Conservation (phyloP, 306 rosid genomes). For the Pyrus communis region DNA sequence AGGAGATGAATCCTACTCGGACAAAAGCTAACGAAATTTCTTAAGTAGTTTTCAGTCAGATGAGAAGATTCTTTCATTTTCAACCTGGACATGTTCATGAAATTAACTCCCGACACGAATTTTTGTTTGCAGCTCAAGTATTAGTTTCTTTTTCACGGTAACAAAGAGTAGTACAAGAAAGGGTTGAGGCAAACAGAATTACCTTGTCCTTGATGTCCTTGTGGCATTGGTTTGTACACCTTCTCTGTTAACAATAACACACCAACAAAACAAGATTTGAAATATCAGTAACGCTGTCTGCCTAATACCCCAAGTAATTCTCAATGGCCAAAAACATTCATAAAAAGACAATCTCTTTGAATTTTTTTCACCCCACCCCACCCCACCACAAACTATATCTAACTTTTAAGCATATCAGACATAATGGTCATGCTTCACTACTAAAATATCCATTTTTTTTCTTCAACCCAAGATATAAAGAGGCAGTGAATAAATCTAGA, state of each 20-base stretch:
- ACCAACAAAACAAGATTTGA: neutral
- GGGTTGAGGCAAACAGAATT: neutral
- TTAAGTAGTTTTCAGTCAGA: neutral
- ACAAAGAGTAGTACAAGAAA: neutral
- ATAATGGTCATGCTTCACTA: neutral
- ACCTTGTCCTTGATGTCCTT: constrained; percentile 38
- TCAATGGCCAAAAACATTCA: neutral
- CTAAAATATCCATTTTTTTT: neutral
- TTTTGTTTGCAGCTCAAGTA: neutral
- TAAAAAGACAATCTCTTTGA: neutral
- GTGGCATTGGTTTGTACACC: constrained; percentile 43
- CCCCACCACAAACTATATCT: neutral
- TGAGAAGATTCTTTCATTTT: neutral
- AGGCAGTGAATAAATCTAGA: too few species aligned
- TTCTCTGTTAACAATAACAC: constrained; percentile 44
- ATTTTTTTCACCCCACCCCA: neutral
- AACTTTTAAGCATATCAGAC: neutral
- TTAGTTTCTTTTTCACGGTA: neutral
- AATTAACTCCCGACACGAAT: neutral
- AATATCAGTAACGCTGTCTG: neutral
- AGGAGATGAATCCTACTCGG: neutral
- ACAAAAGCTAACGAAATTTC: neutral
- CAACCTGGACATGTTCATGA: neutral
- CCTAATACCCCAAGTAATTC: neutral
- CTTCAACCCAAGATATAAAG: neutral